A percentile compares a stretch with the other conserved stretches of the same genome.
Conservation (phyloP, 805 yeast genomes). For the Ascoidea asiatica region DNA sequence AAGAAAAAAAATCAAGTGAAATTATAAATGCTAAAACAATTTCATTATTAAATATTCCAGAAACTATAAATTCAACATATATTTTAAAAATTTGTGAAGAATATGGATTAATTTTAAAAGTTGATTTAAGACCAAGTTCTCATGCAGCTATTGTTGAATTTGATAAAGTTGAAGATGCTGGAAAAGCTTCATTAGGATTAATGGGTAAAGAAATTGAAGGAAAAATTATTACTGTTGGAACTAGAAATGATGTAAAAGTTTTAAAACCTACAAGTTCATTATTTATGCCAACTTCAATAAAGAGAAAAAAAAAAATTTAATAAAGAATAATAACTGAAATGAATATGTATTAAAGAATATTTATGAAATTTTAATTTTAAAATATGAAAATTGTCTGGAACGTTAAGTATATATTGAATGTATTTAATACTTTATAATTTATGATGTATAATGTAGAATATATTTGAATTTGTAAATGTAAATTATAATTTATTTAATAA, state of each 20-base stretch:
- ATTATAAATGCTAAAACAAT: conserved; percentile 9
- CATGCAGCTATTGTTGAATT: conserved; percentile 39
- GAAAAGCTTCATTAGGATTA: conserved; percentile 31
- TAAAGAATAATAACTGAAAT: too few relatives aligned
- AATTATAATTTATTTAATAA: too few relatives aligned
- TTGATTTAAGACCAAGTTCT: conserved; percentile 31
- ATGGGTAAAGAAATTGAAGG: conserved; percentile 26
- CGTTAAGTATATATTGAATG: too few relatives aligned
- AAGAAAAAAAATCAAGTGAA: conserved; percentile 6
- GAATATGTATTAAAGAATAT: too few relatives aligned
- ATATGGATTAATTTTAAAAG: conserved; percentile 24
- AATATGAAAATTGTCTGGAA: too few relatives aligned
- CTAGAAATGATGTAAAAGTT: conserved; percentile 18
- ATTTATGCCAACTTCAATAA: neutral
- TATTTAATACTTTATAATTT: too few relatives aligned
- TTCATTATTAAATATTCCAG: conserved; percentile 18
- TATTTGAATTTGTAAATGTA: too few relatives aligned
- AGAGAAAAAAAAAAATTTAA: neutral
- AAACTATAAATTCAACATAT: conserved; percentile 24
- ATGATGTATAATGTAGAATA: too few relatives aligned
- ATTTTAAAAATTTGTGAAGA: conserved; percentile 18
- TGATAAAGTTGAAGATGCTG: conserved; percentile 28
- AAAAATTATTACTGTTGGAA: conserved; percentile 19
- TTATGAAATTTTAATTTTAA: too few relatives aligned
- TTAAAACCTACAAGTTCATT: too few relatives aligned